Evolutionary conservation across 306 rosid genomes (phyloP), one percentile per base, ranked within the genome.

Genomic region (Abrus pulchellus): DNA sequence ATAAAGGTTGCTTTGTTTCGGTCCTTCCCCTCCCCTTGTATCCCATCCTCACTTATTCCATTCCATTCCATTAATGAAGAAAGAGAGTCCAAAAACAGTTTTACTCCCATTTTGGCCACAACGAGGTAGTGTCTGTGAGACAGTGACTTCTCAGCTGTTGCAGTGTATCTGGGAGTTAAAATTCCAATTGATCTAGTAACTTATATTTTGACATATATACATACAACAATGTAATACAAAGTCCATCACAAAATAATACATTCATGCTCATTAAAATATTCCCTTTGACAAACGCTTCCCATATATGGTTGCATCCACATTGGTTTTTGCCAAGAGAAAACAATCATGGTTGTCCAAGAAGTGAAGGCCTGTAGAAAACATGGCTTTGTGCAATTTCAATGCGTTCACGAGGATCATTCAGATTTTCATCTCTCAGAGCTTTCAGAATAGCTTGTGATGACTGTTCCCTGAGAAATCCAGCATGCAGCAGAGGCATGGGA

Each of bases 361-460:
- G 97, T 60, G 94, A 92, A 81, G 98, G 97, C 84, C 90, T 87
- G 80, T 91, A 94, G 87, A 94, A 94, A 60, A 77, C 97, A 80
- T 92, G 97, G 88, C 92, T 94, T 48, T 94, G 98, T 12, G 97
- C 97, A 74, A 94, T 89, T 87, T 89, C 97, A 71, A 94, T 94
- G 79, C 97, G 91, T 8, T 94, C 97, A 29, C 98, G 89, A 2
- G 97, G 98, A 85, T 94, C 98, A 55, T 94, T 94, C 85, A 92
- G 80, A 66, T 90, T 92, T 72, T 94, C 97, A 48, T 94, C 98
- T 85, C 98, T 89, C 85, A 94, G 64, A 20, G 97, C 94, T 77
- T 91, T 86, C 4, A 92, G 93, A 88, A 94, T 92, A 33, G 94
- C 97, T 75, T 87, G 89, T 47, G 97, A 69, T 78, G 94, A 87